Base-by-base conservation (phyloP, 2,329 filamentous ascomycete genomes). In the Aureobasidium sp. region DNA sequence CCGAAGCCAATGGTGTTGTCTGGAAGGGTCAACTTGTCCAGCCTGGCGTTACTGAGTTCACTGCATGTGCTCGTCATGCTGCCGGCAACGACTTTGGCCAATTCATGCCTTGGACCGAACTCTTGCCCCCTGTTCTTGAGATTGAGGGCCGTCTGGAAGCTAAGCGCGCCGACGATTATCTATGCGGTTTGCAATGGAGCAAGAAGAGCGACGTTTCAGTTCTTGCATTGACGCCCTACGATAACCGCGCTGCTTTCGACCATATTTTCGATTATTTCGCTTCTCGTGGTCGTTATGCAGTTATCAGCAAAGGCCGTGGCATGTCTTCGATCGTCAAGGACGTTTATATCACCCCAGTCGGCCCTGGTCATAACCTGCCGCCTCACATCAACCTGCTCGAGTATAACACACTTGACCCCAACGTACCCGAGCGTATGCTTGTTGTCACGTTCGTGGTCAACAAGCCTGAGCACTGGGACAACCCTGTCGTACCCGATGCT, bases 371-470 rank as follows among this genome's bases (percentile, higher is more conserved):
- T 37, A 77, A 78, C 53, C 83, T 93, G 47, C 93, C 94, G 0
- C 89, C 92, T 65, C 96, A 97, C 69, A 85, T 97, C 73, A 84
- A 91, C 64, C 89, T 96, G 70, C 82, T 97, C n/a, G 87, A 90
- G 65, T 88, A 93, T 68, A 92, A 92, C 72, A 84, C 84, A 34
- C 83, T 97, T 36, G 89, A 92, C 48, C 82, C 84, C 63, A 83
- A 83, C 2, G 82, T 89, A 17, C 80, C 85, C 0, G 88, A 95
- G 67, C 86, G 90, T 1, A 85, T 94, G 76, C 78, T 99, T 39
- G 79, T 97, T 9, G 84, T 92, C 26, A 89, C 93, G 1, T 88
- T 97, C 65, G 90, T 97, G 3, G 90, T 95, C 66, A 39, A 63
- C 68, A 67, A 74, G 58, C 68, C 77, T 67, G 56, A 69, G 63